Evolutionary conservation across 2,329 filamentous ascomycete genomes (phyloP), one percentile per base, ranked within the genome.

Genomic region (Talaromyces sp.): DNA sequence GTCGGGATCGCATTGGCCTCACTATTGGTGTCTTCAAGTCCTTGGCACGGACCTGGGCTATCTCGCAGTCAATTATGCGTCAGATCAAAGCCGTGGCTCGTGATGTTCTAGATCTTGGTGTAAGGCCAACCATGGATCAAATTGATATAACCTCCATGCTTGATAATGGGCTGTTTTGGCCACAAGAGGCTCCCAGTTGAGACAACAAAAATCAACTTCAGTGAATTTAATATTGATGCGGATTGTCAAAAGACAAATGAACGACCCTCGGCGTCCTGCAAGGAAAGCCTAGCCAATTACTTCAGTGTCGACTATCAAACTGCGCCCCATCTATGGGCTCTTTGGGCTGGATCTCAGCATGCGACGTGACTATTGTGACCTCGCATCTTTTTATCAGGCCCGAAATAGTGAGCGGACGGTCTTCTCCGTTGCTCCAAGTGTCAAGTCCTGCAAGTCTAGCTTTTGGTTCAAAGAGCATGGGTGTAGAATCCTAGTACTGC

Each of bases 31-130:
- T 88, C 0, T 80, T 94, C 36, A 86, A 87, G 63, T 80, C 84
- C 35, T 77, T 93, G 7, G 85, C 84, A 36, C 75, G 77, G 14
- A 86, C 89, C 3, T 94, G 90, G 90, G 82, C 83, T 32, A 86
- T 91, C 30, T 89, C 90, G 1, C 80, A 78, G 40, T 82, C 81
- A 11, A 89, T 90, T 2, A 82, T 88, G 55, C 81, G 80, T 3
- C 89, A 94, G 70, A 87, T 96, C 14, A 86, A 86, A 61, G 84
- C 84, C 8, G 89, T 94, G 16, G 89, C 90, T n/a, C 84, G 89
- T 64, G 88, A 91, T 62, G 86, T 93, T 33, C 79, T 81, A 58
- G 72, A 74, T 24, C 59, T 75, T 36, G 72, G 73, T 4, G 57
- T 75, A 11, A 69, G 70, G 24, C 71, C 70, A 10, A 67, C 61